Percentiles rank a stretch among this genome's conserved stretches.
Evolutionary conservation across 2,329 filamentous ascomycete species (phyloP).

Genomic region (Phoma sp.): DNA sequence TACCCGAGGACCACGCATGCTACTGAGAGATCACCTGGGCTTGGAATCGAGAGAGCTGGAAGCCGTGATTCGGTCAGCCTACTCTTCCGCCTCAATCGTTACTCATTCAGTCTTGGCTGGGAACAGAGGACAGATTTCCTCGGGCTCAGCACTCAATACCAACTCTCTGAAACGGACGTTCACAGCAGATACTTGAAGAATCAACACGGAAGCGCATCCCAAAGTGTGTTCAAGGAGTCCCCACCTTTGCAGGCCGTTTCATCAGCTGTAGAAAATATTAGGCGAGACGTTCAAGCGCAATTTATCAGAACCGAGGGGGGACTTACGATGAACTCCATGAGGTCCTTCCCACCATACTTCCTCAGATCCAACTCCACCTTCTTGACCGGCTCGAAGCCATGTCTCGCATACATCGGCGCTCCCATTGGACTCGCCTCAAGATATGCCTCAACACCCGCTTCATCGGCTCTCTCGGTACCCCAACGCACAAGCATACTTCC

Average conservation of each 20-base stretch:
- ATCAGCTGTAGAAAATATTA: conserved; percentile 21
- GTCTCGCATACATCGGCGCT: conserved; percentile 40
- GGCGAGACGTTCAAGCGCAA: background rate
- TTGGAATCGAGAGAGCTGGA: too few relatives aligned
- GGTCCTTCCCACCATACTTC: conserved; percentile 35
- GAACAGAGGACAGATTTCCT: background rate
- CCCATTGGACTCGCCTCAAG: conserved; percentile 45
- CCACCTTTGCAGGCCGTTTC: conserved; percentile 19
- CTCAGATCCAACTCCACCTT: conserved; percentile 40
- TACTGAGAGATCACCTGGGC: too few relatives aligned
- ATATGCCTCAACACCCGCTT: conserved; percentile 39
- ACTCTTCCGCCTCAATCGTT: background rate
- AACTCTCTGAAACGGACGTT: background rate
- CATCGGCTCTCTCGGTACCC: conserved; percentile 42
- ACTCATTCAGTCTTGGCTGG: background rate
- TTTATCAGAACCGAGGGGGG: background rate
- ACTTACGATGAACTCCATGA: conserved; percentile 40
- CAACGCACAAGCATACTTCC: conserved; percentile 42
- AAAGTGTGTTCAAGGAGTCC: background rate
- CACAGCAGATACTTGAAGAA: background rate
- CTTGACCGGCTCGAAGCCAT: conserved; percentile 38
- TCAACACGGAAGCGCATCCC: background rate
- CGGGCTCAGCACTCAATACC: too few relatives aligned
- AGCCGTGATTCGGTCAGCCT: background rate
- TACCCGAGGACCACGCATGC: too few relatives aligned